Conservation (phyloP, 257 asterid species). For the Asclepias syriaca region DNA sequence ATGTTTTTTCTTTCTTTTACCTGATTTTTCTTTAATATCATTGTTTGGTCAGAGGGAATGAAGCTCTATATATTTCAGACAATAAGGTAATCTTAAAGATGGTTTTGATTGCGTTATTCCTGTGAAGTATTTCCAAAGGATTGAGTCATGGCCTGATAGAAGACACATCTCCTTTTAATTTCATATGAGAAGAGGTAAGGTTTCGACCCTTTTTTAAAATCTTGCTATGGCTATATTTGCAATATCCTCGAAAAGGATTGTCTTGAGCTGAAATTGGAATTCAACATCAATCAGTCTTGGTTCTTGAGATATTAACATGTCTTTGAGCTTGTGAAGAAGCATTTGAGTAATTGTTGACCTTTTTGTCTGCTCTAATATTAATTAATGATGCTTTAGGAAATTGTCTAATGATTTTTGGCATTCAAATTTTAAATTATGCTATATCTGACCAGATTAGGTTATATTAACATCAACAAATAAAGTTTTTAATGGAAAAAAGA, state of each 20-base stretch:
- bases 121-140: slow-evolving; percentile 60
- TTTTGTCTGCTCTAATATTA: no score
- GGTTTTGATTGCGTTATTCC: slow-evolving; percentile 87
- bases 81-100: slow-evolving; percentile 80
- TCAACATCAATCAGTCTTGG: not conserved
- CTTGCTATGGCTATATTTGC: not conserved
- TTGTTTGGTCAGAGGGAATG: slow-evolving; percentile 60
- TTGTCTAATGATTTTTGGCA: no score
- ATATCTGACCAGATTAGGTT: no score
- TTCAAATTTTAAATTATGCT: no score
- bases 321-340: no score
- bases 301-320: no score
- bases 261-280: not conserved
- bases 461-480: no score
- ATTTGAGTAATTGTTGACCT: no score
- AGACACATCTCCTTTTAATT: slow-evolving; percentile 37
- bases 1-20: no score
- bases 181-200: not conserved
- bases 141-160: slow-evolving; percentile 89
- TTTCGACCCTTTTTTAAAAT: not conserved
- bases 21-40: no score
- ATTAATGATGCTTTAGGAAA: no score
- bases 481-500: no score
- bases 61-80: slow-evolving; percentile 82
- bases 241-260: not conserved